These are phyloP conservation scores for Solanum chilense DNA, from an alignment of 257 asterid species.

Conservation along the genomic window DNA sequence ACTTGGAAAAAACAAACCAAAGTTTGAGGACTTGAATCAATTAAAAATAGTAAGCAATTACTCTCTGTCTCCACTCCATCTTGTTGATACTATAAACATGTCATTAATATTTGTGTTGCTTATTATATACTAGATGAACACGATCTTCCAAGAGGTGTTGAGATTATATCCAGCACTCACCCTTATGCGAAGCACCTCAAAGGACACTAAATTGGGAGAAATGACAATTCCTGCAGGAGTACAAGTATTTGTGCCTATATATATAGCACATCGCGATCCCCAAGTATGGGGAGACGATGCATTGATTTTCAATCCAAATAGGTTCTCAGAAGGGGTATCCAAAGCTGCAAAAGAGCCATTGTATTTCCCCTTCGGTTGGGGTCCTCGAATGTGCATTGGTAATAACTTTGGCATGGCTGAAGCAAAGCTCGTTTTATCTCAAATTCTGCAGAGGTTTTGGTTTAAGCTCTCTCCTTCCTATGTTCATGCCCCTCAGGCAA, in stretches of 20 bases:
- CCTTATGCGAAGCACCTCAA: no score
- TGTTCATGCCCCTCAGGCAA: not conserved
- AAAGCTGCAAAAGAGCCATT: not conserved
- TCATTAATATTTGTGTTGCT: no score
- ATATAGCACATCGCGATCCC: not conserved
- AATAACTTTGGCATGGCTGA: not conserved
- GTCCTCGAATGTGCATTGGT: not conserved
- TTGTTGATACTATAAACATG: no score
- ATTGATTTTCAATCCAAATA: not conserved
- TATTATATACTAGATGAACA: no score
- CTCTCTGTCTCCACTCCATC: no score
- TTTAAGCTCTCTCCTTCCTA: not conserved
- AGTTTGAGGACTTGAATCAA: conserved; percentile 1
- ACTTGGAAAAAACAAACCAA: conserved; percentile 9
- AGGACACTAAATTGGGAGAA: no score
- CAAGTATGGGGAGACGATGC: conserved; percentile 1
- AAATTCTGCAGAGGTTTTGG: not conserved
- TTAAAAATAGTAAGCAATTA: no score
- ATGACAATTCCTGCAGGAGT: not conserved
- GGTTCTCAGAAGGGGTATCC: not conserved
- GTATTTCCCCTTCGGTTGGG: conserved; percentile 6
- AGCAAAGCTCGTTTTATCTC: not conserved
- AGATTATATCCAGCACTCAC: no score
- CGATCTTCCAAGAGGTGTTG: no score
- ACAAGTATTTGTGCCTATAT: not conserved